Conservation (phyloP, 2,329 filamentous ascomycete genomes). For the Cladorrhinum sp. region DNA sequence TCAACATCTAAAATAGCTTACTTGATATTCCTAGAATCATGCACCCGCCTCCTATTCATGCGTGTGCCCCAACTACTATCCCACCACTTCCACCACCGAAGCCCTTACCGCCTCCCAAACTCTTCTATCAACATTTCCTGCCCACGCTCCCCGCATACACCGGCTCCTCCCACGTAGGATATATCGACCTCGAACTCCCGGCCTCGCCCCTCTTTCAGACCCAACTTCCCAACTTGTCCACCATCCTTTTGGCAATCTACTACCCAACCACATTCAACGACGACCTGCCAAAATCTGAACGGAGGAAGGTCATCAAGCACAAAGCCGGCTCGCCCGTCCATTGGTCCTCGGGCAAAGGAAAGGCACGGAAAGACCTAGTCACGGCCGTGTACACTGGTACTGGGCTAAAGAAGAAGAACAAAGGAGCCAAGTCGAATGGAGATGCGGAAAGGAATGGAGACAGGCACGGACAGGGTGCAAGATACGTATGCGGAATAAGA, state of each 20-base stretch:
- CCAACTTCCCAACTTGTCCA: conserved; percentile 45
- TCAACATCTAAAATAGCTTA: neutral
- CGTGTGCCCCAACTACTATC: neutral
- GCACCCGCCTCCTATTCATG: neutral
- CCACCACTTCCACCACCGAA: neutral
- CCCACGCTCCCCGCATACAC: conserved; percentile 57
- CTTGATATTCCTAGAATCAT: neutral
- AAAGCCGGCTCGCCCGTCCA: conserved; percentile 50
- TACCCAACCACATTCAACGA: conserved; percentile 52
- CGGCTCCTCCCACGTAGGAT: conserved; percentile 66
- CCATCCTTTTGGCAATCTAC: conserved; percentile 63
- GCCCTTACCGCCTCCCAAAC: conserved; percentile 29
- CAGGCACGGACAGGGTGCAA: neutral
- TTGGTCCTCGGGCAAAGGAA: conserved; percentile 51
- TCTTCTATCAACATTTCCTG: conserved; percentile 39
- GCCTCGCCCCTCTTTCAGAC: conserved; percentile 43
- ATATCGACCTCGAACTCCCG: conserved; percentile 64
- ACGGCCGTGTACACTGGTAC: conserved; percentile 33
- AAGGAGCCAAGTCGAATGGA: neutral
- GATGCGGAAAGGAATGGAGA: neutral
- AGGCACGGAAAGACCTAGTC: conserved; percentile 25
- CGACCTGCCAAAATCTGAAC: conserved; percentile 29
- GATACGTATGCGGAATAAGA: neutral
- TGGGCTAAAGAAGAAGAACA: conserved; percentile 29
- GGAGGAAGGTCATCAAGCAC: conserved; percentile 28